These are phyloP conservation scores for Limnanthes douglasii DNA, from an alignment of 345 rosid species.

Conservation along the genomic window DNA sequence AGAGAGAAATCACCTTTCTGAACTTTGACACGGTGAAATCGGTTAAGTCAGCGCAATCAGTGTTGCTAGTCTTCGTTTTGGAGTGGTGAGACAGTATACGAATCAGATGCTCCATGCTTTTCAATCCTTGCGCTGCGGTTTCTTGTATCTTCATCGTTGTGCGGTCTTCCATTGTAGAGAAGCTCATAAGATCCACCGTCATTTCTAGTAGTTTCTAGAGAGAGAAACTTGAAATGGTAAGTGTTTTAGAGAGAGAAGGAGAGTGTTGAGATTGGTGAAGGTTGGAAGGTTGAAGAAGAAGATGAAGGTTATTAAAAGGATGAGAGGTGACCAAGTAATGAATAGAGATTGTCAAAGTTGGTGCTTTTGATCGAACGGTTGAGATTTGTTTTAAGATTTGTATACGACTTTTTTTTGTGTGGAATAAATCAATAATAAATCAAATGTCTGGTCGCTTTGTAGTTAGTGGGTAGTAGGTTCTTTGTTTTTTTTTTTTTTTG, in stretches of 20 bases:
- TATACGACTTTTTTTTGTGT: no score
- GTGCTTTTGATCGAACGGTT: slow-evolving; percentile 22
- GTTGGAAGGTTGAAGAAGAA: slow-evolving; percentile 1
- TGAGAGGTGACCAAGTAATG: slow-evolving; percentile 27
- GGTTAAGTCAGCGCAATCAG: slow-evolving; percentile 50
- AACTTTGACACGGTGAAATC: slow-evolving; percentile 71
- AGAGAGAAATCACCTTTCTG: slow-evolving; percentile 57
- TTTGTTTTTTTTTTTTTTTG: no score
- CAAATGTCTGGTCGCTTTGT: slow-evolving; percentile 15
- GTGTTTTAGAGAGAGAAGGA: neutral
- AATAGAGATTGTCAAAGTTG: slow-evolving; percentile 30
- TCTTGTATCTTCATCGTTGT: slow-evolving; percentile 69
- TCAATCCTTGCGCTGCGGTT: slow-evolving; percentile 73
- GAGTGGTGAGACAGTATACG: slow-evolving; percentile 45
- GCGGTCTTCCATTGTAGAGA: slow-evolving; percentile 53
- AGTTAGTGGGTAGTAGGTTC: no score
- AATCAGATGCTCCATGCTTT: slow-evolving; percentile 74
- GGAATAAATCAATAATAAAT: slow-evolving; percentile 17
- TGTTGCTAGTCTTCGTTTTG: slow-evolving; percentile 8
- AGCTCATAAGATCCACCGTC: slow-evolving; percentile 60
- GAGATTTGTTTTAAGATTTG: slow-evolving; percentile 17
- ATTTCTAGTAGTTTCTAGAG: slow-evolving; percentile 7
- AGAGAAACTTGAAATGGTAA: neutral
- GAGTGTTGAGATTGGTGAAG: neutral
- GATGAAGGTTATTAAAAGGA: neutral